Conservation (phyloP, 2,329 filamentous ascomycete genomes). For the Alternaria arborescens region DNA sequence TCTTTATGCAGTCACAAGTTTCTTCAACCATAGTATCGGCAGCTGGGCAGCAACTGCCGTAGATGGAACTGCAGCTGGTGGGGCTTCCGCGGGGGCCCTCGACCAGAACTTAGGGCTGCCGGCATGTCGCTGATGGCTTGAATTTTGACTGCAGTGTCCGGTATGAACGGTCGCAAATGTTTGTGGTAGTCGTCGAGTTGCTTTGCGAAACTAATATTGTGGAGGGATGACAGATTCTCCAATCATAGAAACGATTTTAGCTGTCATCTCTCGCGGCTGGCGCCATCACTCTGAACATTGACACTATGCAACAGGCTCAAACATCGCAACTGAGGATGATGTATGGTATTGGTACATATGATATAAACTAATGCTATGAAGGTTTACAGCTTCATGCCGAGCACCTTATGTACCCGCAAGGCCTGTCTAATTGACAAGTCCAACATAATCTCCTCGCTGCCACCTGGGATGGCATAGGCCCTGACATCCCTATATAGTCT, state of each 20-base stretch:
- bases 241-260: background rate
- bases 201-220: background rate
- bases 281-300: background rate
- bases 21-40: slow-evolving; percentile 4
- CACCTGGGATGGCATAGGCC: slow-evolving; percentile 93
- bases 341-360: slow-evolving; percentile 1
- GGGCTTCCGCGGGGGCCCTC: slow-evolving; percentile 11
- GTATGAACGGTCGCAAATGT: background rate
- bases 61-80: slow-evolving; percentile 8
- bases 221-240: background rate
- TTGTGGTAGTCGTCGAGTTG: background rate
- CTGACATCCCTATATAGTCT: slow-evolving; percentile 92
- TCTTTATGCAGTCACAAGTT: slow-evolving; percentile 3
- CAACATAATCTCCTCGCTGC: slow-evolving; percentile 98
- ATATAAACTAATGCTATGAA: background rate
- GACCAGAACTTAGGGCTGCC: background rate
- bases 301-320: background rate
- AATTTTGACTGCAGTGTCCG: background rate
- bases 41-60: slow-evolving; percentile 17
- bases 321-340: background rate
- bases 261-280: background rate
- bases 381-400: slow-evolving; percentile 91
- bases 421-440: slow-evolving; percentile 94
- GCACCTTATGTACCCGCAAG: slow-evolving; percentile 83
- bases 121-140: background rate